Conservation (phyloP, 345 rosid genomes). For the Combretum micranthum region DNA sequence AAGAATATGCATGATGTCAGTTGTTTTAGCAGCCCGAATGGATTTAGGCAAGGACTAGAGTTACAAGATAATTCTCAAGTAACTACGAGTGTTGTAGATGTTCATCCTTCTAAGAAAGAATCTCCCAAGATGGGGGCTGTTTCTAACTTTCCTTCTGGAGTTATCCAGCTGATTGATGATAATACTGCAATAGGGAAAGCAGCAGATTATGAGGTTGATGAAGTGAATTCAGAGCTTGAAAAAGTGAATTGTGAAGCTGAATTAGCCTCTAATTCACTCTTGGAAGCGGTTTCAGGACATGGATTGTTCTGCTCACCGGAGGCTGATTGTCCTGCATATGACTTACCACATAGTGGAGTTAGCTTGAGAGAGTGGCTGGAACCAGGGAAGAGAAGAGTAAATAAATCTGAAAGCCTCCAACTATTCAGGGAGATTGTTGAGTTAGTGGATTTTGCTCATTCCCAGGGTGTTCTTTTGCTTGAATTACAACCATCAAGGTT, state of each 20-base stretch:
- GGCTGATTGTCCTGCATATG: constrained; percentile 17
- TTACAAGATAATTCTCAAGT: constrained; percentile 28
- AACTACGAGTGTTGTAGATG: constrained; percentile 26
- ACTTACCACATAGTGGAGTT: constrained; percentile 27
- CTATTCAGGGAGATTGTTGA: constrained; percentile 63
- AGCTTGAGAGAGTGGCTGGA: constrained; percentile 58
- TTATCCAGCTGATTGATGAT: background rate
- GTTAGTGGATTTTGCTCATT: constrained; percentile 58
- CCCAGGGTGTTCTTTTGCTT: constrained; percentile 48
- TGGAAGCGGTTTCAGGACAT: constrained; percentile 21
- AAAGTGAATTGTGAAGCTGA: constrained; percentile 10
- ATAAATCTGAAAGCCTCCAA: constrained; percentile 33
- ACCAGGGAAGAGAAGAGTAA: constrained; percentile 27
- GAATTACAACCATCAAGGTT: constrained; percentile 54
- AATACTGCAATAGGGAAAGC: constrained; percentile 35
- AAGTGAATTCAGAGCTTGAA: constrained; percentile 7
- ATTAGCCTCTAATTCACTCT: constrained; percentile 13
- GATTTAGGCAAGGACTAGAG: constrained; percentile 22
- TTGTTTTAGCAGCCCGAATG: constrained; percentile 21
- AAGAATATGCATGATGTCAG: constrained; percentile 19
- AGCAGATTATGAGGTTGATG: background rate
- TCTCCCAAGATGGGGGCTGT: too few species aligned
- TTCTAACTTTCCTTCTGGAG: too few species aligned
- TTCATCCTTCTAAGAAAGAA: constrained; percentile 26
- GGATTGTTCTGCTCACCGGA: constrained; percentile 17